Base-by-base conservation (phyloP, 139 green algal genomes). In the Coccomyxa sp. region DNA sequence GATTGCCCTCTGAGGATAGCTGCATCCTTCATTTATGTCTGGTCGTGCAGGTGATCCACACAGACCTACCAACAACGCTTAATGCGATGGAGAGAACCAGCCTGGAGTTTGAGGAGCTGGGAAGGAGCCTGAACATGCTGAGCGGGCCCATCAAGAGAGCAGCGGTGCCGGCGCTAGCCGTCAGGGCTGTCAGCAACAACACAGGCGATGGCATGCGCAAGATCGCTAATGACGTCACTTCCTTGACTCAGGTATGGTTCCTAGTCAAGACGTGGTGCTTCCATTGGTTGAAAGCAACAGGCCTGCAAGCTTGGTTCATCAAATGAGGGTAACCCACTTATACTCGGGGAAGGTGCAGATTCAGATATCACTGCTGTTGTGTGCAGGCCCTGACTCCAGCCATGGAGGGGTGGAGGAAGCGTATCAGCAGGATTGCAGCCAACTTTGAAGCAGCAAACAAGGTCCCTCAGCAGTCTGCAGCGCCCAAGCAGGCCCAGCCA, bases 81-180 rank as follows among this genome's bases (percentile, higher is more conserved):
- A 34, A 74, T 44, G 70, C 70, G 36, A 41, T 74, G 70, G 70
- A 74, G 70, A 33, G 70, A 10, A 34, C 70, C 10, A 54, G 35
- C 70, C 33, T 89, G 0, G 87, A 93, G 79, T 79, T 58, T 35
- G 50, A 79, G 34, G 81, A 93, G 70, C 82, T 91, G 41, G 84
- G 89, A 10, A 18, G 36, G 9, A 50, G 12, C 79, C 79, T 93
- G 7, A 86, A 93, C 70, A 81, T 91, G 44, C 44, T 90, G 74
- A 70, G 31, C 8, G 86, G 91, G 81, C 87, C 87, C 0, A 68
- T 93, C 68, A 78, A 27, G n/a, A n/a, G 31, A 22, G 31, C 29
- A 27, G n/a, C 68, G 24, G 68, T 36, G 31, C n/a, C 68, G 68
- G 68, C n/a, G 68, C 29, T 39, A 22, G 68, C 50, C 27, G 50